A percentile compares a stretch with the other conserved stretches of the same genome.
These are phyloP conservation scores for Ustilago curta DNA, from an alignment of 1,284 basidiomycete genomes.

Conservation along the genomic window DNA sequence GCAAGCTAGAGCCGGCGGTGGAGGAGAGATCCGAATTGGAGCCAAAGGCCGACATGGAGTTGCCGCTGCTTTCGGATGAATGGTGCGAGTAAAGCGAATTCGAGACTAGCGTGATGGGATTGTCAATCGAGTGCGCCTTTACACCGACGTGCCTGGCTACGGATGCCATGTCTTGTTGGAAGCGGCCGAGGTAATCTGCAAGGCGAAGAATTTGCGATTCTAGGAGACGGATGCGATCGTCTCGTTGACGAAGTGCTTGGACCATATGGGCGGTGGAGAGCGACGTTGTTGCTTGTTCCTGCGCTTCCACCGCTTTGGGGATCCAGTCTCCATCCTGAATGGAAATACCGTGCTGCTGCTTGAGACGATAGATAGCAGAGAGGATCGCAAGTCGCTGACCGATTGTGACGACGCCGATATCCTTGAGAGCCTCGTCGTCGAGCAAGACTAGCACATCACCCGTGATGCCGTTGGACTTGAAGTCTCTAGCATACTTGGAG, in stretches of 20 bases:
- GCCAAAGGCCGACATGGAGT: constrained; percentile 26
- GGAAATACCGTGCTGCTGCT: constrained; percentile 59
- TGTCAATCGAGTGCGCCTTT: constrained; percentile 47
- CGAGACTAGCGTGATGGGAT: constrained; percentile 47
- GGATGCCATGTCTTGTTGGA: constrained; percentile 59
- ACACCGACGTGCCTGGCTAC: constrained; percentile 51
- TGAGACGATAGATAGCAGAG: constrained; percentile 61
- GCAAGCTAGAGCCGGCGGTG: constrained; percentile 30
- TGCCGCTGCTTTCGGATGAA: constrained; percentile 29
- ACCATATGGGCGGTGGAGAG: constrained; percentile 37
- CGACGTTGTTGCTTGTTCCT: constrained; percentile 28
- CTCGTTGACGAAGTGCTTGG: constrained; percentile 44
- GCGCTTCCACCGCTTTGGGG: constrained; percentile 44
- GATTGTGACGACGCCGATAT: constrained; percentile 63
- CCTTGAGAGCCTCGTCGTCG: constrained; percentile 64
- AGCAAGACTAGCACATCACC: constrained; percentile 66
- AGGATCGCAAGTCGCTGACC: constrained; percentile 66
- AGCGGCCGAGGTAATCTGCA: constrained; percentile 55
- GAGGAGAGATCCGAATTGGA: constrained; percentile 38
- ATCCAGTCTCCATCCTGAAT: constrained; percentile 66
- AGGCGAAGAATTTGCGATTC: constrained; percentile 63
- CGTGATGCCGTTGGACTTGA: constrained; percentile 61
- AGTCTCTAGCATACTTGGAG: constrained; percentile 46
- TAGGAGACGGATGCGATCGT: constrained; percentile 64
- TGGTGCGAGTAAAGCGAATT: constrained; percentile 40